phyloP scores from a whole-genome alignment of 2,329 filamentous ascomycete genomes.

The Epicoccum sorghinum region DNA sequence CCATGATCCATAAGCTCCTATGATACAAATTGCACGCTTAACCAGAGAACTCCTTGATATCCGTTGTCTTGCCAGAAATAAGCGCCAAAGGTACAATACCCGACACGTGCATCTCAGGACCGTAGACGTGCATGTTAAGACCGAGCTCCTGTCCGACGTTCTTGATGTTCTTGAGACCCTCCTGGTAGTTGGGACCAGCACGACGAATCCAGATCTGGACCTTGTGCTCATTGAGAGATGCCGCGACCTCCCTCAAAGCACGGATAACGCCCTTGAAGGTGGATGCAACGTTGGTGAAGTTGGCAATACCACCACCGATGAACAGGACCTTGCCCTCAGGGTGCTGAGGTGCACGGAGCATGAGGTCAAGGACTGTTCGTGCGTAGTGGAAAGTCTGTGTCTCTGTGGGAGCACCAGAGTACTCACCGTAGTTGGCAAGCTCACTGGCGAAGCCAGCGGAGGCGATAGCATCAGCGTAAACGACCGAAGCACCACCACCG shows the following conservation, averaged over 20 bases:
- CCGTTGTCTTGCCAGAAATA: conserved; percentile 62
- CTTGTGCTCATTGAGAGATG: conserved; percentile 90
- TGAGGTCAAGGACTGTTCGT: conserved; percentile 93
- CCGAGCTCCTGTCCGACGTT: conserved; percentile 90
- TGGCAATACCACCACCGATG: conserved; percentile 99
- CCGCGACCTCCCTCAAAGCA: conserved; percentile 87
- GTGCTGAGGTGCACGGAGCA: conserved; percentile 86
- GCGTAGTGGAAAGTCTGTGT: conserved; percentile 99
- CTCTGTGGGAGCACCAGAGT: conserved; percentile 98
- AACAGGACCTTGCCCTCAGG: conserved; percentile 97
- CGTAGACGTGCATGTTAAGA: conserved; percentile 91
- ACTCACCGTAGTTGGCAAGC: conserved; percentile 99
- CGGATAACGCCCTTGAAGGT: conserved; percentile 99
- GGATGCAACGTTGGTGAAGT: conserved; percentile 99
- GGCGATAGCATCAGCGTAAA: conserved; percentile 98
- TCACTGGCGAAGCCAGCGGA: conserved; percentile 94
- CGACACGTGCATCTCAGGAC: conserved; percentile 84
- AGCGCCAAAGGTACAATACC: conserved; percentile 96
- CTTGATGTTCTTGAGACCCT: conserved; percentile 99
- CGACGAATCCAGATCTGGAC: conserved; percentile 94
- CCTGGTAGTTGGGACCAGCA: conserved; percentile 97
- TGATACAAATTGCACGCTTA: conserved; percentile 46
- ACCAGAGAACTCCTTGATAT: conserved; percentile 66
- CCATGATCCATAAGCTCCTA: conserved; percentile 37
- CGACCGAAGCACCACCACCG: conserved; percentile 98